Conservation (phyloP, 208 protist species). For the Acanthamoeba royreba region DNA sequence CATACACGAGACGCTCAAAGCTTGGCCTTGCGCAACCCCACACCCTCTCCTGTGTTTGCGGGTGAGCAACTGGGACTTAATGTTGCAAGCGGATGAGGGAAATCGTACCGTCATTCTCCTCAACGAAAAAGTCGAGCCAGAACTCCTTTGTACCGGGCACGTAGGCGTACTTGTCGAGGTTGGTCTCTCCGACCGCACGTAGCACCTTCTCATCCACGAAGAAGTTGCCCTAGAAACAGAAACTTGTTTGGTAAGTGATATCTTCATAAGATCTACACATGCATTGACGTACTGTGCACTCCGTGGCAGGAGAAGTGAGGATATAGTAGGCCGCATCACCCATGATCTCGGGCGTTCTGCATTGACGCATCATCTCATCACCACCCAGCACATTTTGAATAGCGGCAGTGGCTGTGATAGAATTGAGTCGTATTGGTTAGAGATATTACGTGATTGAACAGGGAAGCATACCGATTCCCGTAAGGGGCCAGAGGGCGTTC, state of each 20-base stretch:
- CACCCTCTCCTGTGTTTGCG: not conserved
- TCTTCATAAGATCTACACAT: not conserved
- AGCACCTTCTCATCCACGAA: constrained; percentile 47
- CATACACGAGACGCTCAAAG: too few species aligned
- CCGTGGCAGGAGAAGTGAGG: constrained; percentile 50
- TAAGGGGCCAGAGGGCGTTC: constrained; percentile 77
- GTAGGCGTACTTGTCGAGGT: not conserved
- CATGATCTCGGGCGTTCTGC: constrained; percentile 72
- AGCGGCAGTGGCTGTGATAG: constrained; percentile 41
- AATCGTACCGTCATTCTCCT: constrained; percentile 8
- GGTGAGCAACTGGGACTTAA: not conserved
- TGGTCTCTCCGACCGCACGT: not conserved
- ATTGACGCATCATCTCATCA: constrained; percentile 52
- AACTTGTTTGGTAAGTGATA: not conserved
- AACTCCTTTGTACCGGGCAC: constrained; percentile 3
- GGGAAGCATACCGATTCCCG: constrained; percentile 60
- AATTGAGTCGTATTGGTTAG: not conserved
- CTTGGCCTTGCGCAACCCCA: not conserved
- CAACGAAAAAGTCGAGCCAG: constrained; percentile 41
- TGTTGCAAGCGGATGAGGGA: not conserved
- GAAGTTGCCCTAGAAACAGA: not conserved
- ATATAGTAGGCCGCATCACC: constrained; percentile 72
- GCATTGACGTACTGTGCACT: not conserved
- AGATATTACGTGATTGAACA: not conserved
- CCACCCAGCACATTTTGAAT: constrained; percentile 56